These are phyloP conservation scores for Solanum sitiens DNA, from an alignment of 257 asterid genomes.

Conservation along the genomic window DNA sequence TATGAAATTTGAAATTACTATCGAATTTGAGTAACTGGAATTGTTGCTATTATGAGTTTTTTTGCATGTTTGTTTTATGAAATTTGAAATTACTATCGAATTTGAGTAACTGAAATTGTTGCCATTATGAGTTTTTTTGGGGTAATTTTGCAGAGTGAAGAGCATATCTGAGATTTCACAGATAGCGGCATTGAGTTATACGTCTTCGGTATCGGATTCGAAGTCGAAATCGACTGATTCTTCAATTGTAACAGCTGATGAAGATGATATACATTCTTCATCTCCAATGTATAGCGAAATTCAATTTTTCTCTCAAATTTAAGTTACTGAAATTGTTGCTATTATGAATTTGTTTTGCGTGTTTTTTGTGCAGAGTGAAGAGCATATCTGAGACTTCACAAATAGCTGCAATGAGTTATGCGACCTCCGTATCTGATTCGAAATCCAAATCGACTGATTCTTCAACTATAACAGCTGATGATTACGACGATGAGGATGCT, in stretches of 20 bases:
- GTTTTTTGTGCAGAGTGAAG: slow-evolving; percentile 5
- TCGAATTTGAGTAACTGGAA: not conserved
- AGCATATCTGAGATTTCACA: not conserved
- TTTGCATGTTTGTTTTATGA: not conserved
- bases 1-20: not conserved
- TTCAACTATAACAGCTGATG: not conserved
- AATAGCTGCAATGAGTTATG: not conserved
- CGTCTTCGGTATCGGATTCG: not conserved
- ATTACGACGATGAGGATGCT: not conserved
- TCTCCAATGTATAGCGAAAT: not conserved
- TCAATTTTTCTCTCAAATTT: not conserved
- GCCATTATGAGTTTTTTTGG: not conserved
- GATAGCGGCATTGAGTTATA: not conserved
- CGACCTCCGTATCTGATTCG: not conserved
- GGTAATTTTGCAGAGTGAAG: slow-evolving; percentile 5
- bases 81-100: not conserved
- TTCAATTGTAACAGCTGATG: not conserved
- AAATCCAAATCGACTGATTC: not conserved
- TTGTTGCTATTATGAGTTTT: not conserved
- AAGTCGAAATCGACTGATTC: not conserved
- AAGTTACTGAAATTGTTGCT: not conserved
- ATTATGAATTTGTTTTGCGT: not conserved
- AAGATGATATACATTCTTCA: slow-evolving; percentile 9
- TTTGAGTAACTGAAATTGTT: not conserved
- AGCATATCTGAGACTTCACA: not conserved